Percentiles rank a stretch among this genome's conserved stretches.
Conservation (phyloP, 352 stramenopile genomes). For the Phytophthora sansomeana region DNA sequence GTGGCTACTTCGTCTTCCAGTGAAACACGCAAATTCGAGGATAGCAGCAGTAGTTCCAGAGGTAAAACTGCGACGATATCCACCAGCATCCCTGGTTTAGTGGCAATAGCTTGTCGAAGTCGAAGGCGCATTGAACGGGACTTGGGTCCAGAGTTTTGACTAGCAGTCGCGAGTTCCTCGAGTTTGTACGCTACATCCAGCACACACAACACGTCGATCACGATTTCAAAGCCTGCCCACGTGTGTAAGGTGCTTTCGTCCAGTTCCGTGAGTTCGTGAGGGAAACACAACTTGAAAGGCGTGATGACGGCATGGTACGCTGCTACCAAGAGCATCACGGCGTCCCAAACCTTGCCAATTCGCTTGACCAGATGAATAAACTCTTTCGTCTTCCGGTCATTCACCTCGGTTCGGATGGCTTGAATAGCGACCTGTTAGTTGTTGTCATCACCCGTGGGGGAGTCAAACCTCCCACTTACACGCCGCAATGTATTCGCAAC, state of each 20-base stretch:
- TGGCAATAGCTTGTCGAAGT: conserved; percentile 12
- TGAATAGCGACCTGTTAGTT: too few relatives aligned
- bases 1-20: conserved; percentile 3
- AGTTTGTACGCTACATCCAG: conserved; percentile 51
- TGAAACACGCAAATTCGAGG: conserved; percentile 19
- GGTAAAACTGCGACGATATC: conserved; percentile 62
- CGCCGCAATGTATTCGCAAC: too few relatives aligned
- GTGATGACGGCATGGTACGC: conserved; percentile 53
- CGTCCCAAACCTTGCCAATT: conserved; percentile 56
- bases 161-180: conserved; percentile 43
- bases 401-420: too few relatives aligned
- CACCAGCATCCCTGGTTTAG: conserved; percentile 46
- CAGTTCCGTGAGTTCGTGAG: conserved; percentile 50
- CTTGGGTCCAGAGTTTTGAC: conserved; percentile 31
- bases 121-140: conserved; percentile 1
- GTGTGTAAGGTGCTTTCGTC: too few relatives aligned
- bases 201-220: conserved; percentile 60
- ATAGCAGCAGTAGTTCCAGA: conserved; percentile 51
- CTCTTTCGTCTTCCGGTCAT: conserved; percentile 26
- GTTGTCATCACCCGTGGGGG: too few relatives aligned
- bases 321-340: conserved; percentile 51
- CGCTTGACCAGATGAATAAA: conserved; percentile 52
- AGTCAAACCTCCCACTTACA: too few relatives aligned
- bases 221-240: conserved; percentile 62
- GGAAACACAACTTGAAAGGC: conserved; percentile 70